Base-by-base conservation (phyloP, 2,329 filamentous ascomycete genomes). In the Fusarium heterosporum region DNA sequence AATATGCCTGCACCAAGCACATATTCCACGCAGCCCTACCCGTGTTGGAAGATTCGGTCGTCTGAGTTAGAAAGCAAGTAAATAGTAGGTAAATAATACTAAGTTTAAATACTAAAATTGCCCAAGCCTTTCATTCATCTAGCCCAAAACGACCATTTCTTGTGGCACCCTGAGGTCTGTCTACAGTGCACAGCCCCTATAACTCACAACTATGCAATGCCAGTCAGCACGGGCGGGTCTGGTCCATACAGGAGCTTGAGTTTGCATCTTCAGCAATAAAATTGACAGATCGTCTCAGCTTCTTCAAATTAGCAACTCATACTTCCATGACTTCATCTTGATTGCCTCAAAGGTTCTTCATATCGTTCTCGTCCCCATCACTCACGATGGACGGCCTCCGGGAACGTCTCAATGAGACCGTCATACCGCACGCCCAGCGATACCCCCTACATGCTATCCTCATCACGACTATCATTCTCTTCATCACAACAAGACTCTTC, bases 401-500 rank as follows among this genome's bases (percentile, higher is more conserved):
- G 32, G 47, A 54, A 19, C 52, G 47, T 39, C 55, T 73, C 34
- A 54, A 57, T 14, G 64, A 72, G 46, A 60, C 48, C 16, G 36
- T 73, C 52, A n/a, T 73, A 36, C 55, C 66, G 12, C 54, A 53
- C 13, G 54, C 68, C 13, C 71, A 72, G 38, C 63, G 69, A 40
- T 70, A 75, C 36, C 67, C 69, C 26, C 46, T 62, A 13, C 48
- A 73, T 29, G 64, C 70, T 43, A 53, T 72, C 46, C 50, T 75
- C 43, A 51, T 64, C 32, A 71, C 75, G 17, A 29, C 74, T 12
- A 38, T 77, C 43, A 47, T 71, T 22, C 53, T 77, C 8, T 46
- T 75, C 29, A 11, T 75, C 34, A 72, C 74, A 19, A 74, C 74
- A 4, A 70, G 69, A 47, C 53, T 72, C 25, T 55, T 76, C 53